phyloP scores from a whole-genome alignment of 371 early-diverging fungal genomes.

The Scutellospora calospora region DNA sequence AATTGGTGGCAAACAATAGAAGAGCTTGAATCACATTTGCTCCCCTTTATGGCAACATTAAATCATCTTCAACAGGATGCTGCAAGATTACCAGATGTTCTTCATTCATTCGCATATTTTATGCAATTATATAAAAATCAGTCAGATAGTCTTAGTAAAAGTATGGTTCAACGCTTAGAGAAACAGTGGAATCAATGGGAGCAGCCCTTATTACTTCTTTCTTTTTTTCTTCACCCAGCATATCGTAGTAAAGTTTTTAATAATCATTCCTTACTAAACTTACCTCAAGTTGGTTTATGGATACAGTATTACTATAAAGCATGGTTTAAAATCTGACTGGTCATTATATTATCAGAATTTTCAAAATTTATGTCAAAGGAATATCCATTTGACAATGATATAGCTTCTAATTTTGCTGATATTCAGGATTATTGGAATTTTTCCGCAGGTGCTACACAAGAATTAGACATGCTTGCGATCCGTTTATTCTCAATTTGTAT shows the following conservation, averaged over 20 bases:
- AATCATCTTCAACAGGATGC: conserved; percentile 27
- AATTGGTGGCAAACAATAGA: background rate
- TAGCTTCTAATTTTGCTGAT: background rate
- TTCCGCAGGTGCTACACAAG: background rate
- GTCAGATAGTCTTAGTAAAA: background rate
- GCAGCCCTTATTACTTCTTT: conserved; percentile 6
- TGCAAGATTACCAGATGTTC: conserved; percentile 33
- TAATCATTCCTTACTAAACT: background rate
- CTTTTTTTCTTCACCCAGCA: background rate
- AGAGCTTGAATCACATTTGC: background rate
- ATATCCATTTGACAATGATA: conserved; percentile 24
- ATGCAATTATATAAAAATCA: conserved; percentile 25
- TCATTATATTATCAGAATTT: background rate
- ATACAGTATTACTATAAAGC: conserved; percentile 24
- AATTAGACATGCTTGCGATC: background rate
- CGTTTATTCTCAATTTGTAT: conserved; percentile 5
- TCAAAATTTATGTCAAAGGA: conserved; percentile 3
- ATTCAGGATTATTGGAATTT: conserved; percentile 1
- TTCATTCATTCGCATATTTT: conserved; percentile 25
- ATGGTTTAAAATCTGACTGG: background rate
- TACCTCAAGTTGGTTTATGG: conserved; percentile 1
- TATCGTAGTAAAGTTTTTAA: conserved; percentile 2
- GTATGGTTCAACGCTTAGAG: background rate
- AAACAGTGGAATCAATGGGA: background rate
- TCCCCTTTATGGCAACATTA: background rate